Percentiles rank a stretch among this genome's conserved stretches.
phyloP scores from a whole-genome alignment of 2,329 filamentous ascomycete species.

The Aureobasidium zeae region DNA sequence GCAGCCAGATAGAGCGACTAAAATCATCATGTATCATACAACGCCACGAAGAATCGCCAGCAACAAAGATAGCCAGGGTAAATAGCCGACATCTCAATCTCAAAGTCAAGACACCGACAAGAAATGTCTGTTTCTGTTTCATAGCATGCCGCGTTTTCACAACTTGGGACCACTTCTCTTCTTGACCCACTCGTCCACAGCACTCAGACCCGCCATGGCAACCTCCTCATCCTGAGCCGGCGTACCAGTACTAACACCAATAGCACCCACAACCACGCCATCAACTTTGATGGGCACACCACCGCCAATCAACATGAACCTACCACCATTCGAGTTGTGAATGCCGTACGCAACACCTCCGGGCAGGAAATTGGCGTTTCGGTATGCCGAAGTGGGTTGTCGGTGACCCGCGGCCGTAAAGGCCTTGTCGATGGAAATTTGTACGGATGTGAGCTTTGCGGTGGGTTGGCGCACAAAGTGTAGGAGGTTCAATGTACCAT shows the following conservation, averaged over 20 bases:
- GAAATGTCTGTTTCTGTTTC: too few species aligned
- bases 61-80: too few species aligned
- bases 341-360: conserved; percentile 45
- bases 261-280: conserved; percentile 43
- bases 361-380: conserved; percentile 42
- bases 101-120: too few species aligned
- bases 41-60: too few species aligned
- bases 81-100: too few species aligned
- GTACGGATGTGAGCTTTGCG: conserved; percentile 46
- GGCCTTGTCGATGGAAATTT: conserved; percentile 55
- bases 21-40: too few species aligned
- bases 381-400: conserved; percentile 43
- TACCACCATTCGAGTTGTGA: conserved; percentile 43
- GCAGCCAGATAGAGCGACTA: too few species aligned
- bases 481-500: conserved; percentile 37
- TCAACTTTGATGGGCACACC: conserved; percentile 44
- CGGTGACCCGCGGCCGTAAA: conserved; percentile 49
- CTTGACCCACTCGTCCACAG: conserved; percentile 31
- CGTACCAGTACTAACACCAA: conserved; percentile 47
- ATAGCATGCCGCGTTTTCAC: conserved; percentile 19
- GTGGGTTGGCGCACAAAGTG: conserved; percentile 41
- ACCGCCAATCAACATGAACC: conserved; percentile 47
- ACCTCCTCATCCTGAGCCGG: conserved; percentile 47
- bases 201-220: conserved; percentile 44
- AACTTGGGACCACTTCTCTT: conserved; percentile 31